Conservation (phyloP, 129 eudicot genomes). For the Arctium lappa region DNA sequence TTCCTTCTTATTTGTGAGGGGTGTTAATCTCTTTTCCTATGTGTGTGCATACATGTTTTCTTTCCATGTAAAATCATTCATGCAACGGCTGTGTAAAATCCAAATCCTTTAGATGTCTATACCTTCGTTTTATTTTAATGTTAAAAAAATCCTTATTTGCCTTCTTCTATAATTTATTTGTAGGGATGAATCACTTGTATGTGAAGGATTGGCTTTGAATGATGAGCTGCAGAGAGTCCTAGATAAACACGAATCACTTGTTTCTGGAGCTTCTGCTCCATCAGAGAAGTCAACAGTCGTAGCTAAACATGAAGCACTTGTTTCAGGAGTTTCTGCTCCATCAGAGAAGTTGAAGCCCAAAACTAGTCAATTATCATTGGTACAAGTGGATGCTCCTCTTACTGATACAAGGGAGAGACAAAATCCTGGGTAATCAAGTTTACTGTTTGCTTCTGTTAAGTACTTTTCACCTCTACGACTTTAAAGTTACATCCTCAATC, state of each 20-base stretch:
- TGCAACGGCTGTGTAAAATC: neutral
- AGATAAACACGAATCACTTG: conserved; percentile 68
- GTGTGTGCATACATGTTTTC: neutral
- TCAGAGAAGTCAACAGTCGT: conserved; percentile 25
- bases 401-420: conserved; percentile 65
- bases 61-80: neutral
- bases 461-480: neutral
- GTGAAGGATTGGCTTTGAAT: conserved; percentile 74
- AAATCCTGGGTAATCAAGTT: conserved; percentile 43
- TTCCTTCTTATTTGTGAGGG: neutral
- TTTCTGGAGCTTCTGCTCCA: conserved; percentile 78
- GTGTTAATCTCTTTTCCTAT: neutral
- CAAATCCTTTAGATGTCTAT: neutral
- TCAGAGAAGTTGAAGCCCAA: conserved; percentile 36
- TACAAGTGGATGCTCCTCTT: conserved; percentile 64
- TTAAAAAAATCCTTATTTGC: neutral
- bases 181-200: conserved; percentile 68
- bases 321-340: conserved; percentile 39
- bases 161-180: neutral
- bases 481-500: neutral
- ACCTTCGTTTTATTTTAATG: neutral
- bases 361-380: conserved; percentile 34
- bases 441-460: neutral
- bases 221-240: conserved; percentile 72
- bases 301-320: conserved; percentile 69